Conservation (phyloP, 495 filamentous ascomycete species). For the Penicillium bialowiezense region DNA sequence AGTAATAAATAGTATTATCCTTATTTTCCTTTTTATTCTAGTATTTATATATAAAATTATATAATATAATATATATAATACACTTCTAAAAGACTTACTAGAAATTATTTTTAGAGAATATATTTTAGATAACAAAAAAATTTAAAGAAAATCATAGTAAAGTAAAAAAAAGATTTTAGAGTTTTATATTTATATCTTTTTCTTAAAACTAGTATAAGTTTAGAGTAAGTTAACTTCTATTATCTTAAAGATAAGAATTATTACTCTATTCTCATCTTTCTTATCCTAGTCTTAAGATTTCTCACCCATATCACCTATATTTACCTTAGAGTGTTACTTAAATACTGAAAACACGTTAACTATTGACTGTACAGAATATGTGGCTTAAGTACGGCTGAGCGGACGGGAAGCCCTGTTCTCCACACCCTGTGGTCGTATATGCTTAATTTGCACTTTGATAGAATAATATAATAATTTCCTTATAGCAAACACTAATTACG, state of each 20-base stretch:
- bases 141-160: background rate
- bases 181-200: background rate
- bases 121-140: background rate
- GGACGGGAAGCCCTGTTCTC: no score
- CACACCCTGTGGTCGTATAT: no score
- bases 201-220: background rate
- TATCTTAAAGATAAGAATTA: background rate
- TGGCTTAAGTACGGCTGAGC: no score
- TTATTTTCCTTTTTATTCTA: slow-evolving; percentile 12
- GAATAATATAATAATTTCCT: no score
- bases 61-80: slow-evolving; percentile 14
- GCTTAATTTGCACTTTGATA: no score
- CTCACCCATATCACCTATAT: background rate
- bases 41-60: slow-evolving; percentile 19
- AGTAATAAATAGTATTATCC: slow-evolving; percentile 13
- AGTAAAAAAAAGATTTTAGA: background rate
- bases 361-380: background rate
- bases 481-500: no score
- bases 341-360: background rate
- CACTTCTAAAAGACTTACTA: slow-evolving; percentile 10
- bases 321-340: background rate
- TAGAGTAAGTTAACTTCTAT: background rate
- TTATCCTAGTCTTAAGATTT: background rate
- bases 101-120: slow-evolving; percentile 1
- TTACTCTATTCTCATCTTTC: background rate